A percentile compares a stretch with the other conserved stretches of the same genome.
Conservation (phyloP, 2,329 filamentous ascomycete species). For the Pseudophaeomoniella oleicola region DNA sequence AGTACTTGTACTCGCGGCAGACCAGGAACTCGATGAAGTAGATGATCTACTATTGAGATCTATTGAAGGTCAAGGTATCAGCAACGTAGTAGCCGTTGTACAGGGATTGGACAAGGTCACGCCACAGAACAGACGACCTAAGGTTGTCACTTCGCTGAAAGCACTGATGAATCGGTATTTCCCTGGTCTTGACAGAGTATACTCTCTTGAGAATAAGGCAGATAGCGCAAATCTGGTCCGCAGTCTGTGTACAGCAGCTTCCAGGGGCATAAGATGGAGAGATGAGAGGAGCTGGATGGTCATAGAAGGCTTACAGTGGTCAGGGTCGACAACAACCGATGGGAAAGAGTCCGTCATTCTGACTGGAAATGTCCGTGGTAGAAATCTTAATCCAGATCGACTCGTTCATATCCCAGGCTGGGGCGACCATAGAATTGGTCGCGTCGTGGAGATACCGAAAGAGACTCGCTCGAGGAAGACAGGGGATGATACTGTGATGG, state of each 20-base stretch:
- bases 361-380: slow-evolving; percentile 75
- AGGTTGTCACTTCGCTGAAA: slow-evolving; percentile 69
- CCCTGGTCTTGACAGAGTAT: slow-evolving; percentile 78
- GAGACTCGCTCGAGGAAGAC: slow-evolving; percentile 37
- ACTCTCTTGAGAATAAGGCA: slow-evolving; percentile 74
- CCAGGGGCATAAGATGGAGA: slow-evolving; percentile 89
- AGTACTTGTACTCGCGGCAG: slow-evolving; percentile 66
- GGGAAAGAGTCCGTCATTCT: slow-evolving; percentile 48
- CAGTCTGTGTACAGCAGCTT: slow-evolving; percentile 78
- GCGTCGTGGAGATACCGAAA: slow-evolving; percentile 65
- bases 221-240: slow-evolving; percentile 85
- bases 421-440: slow-evolving; percentile 85
- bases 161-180: slow-evolving; percentile 93
- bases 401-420: slow-evolving; percentile 85
- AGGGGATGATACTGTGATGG: slow-evolving; percentile 52
- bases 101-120: slow-evolving; percentile 67
- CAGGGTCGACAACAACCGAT: slow-evolving; percentile 34
- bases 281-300: slow-evolving; percentile 95
- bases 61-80: slow-evolving; percentile 87
- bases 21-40: slow-evolving; percentile 67
- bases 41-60: slow-evolving; percentile 76
- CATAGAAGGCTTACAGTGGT: slow-evolving; percentile 67
- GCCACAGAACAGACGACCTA: slow-evolving; percentile 60
- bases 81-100: slow-evolving; percentile 76
- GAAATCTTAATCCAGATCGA: slow-evolving; percentile 75